Evolutionary conservation across 768 basidiomycete genomes (phyloP).

Genomic region (Lactifluus volemus): DNA sequence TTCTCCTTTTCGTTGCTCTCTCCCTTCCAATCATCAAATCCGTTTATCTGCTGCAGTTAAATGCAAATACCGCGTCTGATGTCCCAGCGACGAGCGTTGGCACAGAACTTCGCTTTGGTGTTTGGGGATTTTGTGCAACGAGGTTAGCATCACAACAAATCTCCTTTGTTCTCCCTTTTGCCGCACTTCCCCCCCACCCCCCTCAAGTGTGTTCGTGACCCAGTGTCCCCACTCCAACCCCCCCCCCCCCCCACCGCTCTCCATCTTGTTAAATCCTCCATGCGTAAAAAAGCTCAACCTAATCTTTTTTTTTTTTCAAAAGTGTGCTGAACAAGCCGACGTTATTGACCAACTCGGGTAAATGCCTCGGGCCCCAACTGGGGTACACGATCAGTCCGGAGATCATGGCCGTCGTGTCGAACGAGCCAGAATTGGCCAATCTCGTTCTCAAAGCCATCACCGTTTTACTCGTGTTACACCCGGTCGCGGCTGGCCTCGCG

Average conservation of each 20-base stretch:
- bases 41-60: conserved; percentile 50
- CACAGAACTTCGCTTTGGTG: conserved; percentile 61
- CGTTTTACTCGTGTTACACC: conserved; percentile 58
- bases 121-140: conserved; percentile 76
- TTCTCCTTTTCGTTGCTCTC: conserved; percentile 67
- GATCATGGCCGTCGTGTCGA: conserved; percentile 34
- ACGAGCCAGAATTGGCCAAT: conserved; percentile 37
- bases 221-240: too few species aligned
- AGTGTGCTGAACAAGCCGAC: conserved; percentile 31
- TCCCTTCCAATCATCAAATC: conserved; percentile 67
- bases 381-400: conserved; percentile 53
- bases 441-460: conserved; percentile 39
- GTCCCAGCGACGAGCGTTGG: conserved; percentile 39
- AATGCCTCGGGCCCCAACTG: conserved; percentile 55
- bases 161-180: neutral
- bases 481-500: conserved; percentile 51
- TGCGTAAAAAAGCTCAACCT: neutral
- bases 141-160: conserved; percentile 28
- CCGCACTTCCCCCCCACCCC: neutral
- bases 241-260: neutral
- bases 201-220: neutral
- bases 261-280: neutral
- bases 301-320: too few species aligned
- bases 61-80: conserved; percentile 27
- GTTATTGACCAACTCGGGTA: conserved; percentile 31